phyloP scores from a whole-genome alignment of 1,284 basidiomycete genomes.

The Moniliella sp. region DNA sequence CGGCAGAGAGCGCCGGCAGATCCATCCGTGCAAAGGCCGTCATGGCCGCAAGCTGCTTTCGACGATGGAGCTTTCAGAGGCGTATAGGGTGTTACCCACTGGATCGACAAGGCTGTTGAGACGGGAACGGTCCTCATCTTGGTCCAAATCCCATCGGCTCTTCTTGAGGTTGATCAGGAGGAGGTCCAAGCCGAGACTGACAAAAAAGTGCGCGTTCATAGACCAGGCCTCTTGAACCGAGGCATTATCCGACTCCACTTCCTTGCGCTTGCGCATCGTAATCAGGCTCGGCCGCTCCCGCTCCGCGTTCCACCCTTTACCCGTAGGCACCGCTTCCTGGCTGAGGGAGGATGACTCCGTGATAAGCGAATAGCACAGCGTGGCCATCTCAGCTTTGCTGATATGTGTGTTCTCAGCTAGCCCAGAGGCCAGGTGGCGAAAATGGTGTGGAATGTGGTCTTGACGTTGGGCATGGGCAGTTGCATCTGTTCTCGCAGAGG shows the following conservation, averaged over 20 bases:
- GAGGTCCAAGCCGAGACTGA: slow-evolving; percentile 74
- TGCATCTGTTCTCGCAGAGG: slow-evolving; percentile 69
- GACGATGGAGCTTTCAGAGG: slow-evolving; percentile 58
- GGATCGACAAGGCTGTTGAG: slow-evolving; percentile 66
- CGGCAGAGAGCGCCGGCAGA: too few relatives aligned
- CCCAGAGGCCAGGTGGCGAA: slow-evolving; percentile 59
- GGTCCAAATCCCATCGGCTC: slow-evolving; percentile 62
- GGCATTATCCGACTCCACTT: slow-evolving; percentile 10
- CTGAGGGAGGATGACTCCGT: slow-evolving; percentile 71
- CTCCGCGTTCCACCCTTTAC: too few relatives aligned
- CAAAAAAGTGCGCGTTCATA: slow-evolving; percentile 52
- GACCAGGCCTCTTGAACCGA: slow-evolving; percentile 34
- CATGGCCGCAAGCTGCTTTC: slow-evolving; percentile 54
- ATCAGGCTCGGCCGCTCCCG: too few relatives aligned
- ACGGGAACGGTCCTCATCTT: slow-evolving; percentile 50
- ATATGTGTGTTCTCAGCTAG: slow-evolving; percentile 66
- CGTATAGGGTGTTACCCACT: slow-evolving; percentile 81
- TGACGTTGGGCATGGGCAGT: slow-evolving; percentile 55
- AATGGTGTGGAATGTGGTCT: slow-evolving; percentile 66
- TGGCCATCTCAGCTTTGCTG: slow-evolving; percentile 49
- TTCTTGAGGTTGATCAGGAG: slow-evolving; percentile 69
- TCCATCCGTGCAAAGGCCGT: slow-evolving; percentile 67
- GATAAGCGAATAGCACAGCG: slow-evolving; percentile 70
- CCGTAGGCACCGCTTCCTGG: too few relatives aligned
- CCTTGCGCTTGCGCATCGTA: slow-evolving; percentile 18